phyloP scores from a whole-genome alignment of 169 alveolate species.

The Eimeria maxima region DNA sequence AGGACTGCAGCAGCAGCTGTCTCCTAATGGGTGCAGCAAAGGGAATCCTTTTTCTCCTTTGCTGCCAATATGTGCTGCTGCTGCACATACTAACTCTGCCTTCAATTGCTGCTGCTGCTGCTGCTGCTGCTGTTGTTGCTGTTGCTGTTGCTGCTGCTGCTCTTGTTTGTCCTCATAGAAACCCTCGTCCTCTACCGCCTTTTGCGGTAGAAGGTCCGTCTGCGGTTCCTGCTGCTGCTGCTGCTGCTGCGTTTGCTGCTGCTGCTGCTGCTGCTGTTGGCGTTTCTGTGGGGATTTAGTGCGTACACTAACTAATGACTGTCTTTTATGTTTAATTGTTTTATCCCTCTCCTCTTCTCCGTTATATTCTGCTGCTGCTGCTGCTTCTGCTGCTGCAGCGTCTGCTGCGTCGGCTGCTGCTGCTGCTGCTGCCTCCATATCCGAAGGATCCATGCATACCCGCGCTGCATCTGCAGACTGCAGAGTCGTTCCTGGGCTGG shows the following conservation, averaged over 20 bases:
- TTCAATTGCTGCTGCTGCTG: constrained; percentile 58
- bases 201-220: not conserved
- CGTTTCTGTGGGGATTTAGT: not conserved
- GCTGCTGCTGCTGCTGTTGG: constrained; percentile 55
- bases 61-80: constrained; percentile 18
- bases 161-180: not conserved
- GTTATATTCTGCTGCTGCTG: not conserved
- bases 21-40: not conserved
- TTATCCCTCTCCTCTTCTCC: not conserved
- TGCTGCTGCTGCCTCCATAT: too few species aligned
- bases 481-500: too few species aligned
- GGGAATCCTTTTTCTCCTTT: not conserved
- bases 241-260: constrained; percentile 15
- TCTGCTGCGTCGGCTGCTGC: too few species aligned
- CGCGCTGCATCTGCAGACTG: too few species aligned
- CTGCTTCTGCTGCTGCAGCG: not conserved
- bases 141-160: not conserved
- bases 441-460: too few species aligned
- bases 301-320: not conserved
- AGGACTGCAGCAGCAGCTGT: constrained; percentile 3
- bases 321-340: not conserved
- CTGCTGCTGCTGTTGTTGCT: constrained; percentile 20
- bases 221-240: constrained; percentile 28
- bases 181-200: not conserved
- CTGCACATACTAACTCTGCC: not conserved